Base-by-base conservation (phyloP, 148 eudicot species). In the Fagopyrum homotropicum region DNA sequence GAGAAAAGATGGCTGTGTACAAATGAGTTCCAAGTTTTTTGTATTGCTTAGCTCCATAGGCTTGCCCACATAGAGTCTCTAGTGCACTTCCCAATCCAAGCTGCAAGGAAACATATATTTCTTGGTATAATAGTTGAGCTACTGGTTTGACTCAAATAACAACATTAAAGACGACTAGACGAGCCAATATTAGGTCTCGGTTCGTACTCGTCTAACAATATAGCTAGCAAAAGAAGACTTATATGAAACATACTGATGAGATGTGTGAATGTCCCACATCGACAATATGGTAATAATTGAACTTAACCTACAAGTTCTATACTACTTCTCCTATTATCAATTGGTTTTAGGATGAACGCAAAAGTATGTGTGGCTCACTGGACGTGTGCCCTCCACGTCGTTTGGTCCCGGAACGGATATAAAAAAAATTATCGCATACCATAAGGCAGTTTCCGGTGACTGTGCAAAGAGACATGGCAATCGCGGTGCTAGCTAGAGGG, bases 31-130 rank as follows among this genome's bases (percentile, higher is more conserved):
- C 98, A n/a, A 91, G 60, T 75, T 88, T 93, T 64, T 81, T 72
- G 80, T 89, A 91, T 74, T 91, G 98, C 19, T 85, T 69, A 56
- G 98, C 97, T 69, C 98, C 98, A 82, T 80, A 91, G 22, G 98
- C 89, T 78, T 93, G 97, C 22, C 98, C 98, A 19, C 97, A 85
- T 48, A 91, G 76, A 44, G 98, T 93, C 80, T 93, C 97, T 73
- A 93, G 77, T 54, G 88, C 97, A 80, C 87, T 82, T 45, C 89
- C 87, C 95, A 93, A 84, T 9, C 98, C 97, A 19, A 66, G 46
- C 71, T 66, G 55, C 63, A 0, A 66, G 4, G 11, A 81, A 43
- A 29, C 40, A 61, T 14, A 35, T 22, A 22, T 22, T 22, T 22
- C 26, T 22, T 22, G 26, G 0, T 22, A 22, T 22, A 22, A 22